A percentile compares a stretch with the other conserved stretches of the same genome.
phyloP scores from a whole-genome alignment of 148 eudicot species.

The Chenopodium album region DNA sequence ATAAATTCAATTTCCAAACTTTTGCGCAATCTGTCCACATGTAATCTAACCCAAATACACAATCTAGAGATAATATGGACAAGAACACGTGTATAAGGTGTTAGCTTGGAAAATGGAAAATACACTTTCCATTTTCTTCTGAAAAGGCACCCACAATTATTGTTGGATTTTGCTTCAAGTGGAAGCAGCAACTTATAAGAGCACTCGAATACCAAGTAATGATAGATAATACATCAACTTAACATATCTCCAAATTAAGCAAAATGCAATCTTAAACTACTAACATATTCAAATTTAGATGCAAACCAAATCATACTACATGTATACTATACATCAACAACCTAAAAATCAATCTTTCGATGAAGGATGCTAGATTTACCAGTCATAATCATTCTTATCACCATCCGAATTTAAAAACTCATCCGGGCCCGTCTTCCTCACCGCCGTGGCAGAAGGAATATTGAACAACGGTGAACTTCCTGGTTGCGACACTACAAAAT shows the following conservation, averaged over 20 bases:
- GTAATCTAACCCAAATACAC: background rate
- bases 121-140: background rate
- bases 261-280: background rate
- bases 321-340: background rate
- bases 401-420: slow-evolving; percentile 84
- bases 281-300: background rate
- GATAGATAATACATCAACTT: background rate
- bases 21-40: background rate
- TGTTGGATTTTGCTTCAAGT: slow-evolving; percentile 2
- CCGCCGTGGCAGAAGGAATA: slow-evolving; percentile 50
- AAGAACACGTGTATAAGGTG: background rate
- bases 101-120: background rate
- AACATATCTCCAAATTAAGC: slow-evolving; percentile 2
- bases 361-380: slow-evolving; percentile 44
- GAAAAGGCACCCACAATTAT: background rate
- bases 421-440: slow-evolving; percentile 64
- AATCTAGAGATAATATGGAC: background rate
- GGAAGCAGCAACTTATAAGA: background rate
- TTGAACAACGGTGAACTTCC: slow-evolving; percentile 71
- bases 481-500: slow-evolving; percentile 51
- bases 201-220: background rate
- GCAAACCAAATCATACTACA: background rate
- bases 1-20: background rate
- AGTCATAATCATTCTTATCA: slow-evolving; percentile 91
- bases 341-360: slow-evolving; percentile 1